A percentile compares a stretch with the other conserved stretches of the same genome.
These are phyloP conservation scores for Lecanoromycetidae sp. DNA, from an alignment of 2,329 filamentous ascomycete species.

Conservation along the genomic window DNA sequence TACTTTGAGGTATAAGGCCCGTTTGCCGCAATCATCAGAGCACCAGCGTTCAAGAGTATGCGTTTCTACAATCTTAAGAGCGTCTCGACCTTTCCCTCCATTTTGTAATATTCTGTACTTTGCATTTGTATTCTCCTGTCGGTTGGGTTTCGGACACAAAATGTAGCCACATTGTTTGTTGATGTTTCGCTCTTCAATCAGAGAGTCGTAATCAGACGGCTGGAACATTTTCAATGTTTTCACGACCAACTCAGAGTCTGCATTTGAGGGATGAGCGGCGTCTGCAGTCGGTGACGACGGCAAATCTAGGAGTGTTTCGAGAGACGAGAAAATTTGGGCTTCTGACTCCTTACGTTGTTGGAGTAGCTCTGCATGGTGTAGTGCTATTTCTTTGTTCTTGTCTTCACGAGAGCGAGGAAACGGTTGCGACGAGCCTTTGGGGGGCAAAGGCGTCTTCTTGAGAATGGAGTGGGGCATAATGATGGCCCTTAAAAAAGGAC, in stretches of 20 bases:
- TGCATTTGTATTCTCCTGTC: slow-evolving; percentile 43
- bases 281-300: slow-evolving; percentile 42
- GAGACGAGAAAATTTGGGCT: slow-evolving; percentile 56
- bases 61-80: slow-evolving; percentile 53
- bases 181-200: slow-evolving; percentile 81
- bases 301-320: slow-evolving; percentile 58
- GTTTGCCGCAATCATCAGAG: slow-evolving; percentile 61
- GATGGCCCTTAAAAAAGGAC: slow-evolving; percentile 20
- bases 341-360: slow-evolving; percentile 73
- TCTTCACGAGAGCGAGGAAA: slow-evolving; percentile 18
- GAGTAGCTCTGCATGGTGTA: slow-evolving; percentile 71
- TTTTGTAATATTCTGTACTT: slow-evolving; percentile 57
- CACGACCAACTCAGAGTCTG: slow-evolving; percentile 56
- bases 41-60: slow-evolving; percentile 80
- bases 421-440: neutral
- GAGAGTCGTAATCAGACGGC: slow-evolving; percentile 75
- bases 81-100: slow-evolving; percentile 42
- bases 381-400: slow-evolving; percentile 48
- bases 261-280: slow-evolving; percentile 40
- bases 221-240: slow-evolving; percentile 60
- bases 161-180: slow-evolving; percentile 72
- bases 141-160: slow-evolving; percentile 58
- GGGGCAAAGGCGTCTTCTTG: neutral
- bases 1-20: slow-evolving; percentile 74
- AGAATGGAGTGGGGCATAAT: slow-evolving; percentile 9